Base-by-base conservation (phyloP, 2,329 filamentous ascomycete species). In the Chaetomiaceae sp. region DNA sequence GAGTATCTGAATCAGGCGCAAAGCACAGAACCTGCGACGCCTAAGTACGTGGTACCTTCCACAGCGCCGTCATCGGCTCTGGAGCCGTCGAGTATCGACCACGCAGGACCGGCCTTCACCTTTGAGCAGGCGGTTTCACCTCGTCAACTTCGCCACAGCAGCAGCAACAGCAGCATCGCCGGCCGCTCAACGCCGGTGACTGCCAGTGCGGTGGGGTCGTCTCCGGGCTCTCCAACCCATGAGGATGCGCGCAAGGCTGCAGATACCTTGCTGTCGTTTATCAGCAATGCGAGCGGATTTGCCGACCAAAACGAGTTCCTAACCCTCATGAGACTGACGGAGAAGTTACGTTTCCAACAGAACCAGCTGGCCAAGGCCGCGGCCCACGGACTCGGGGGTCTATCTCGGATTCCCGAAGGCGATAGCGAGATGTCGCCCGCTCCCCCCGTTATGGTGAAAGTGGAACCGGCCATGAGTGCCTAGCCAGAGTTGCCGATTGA, bases 211-310 rank as follows among this genome's bases (percentile, higher is more conserved):
- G 69, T 79, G 30, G 69, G 78, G 50, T 75, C 76, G 33, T 75
- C 79, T 40, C 75, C 83, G 1, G 76, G 67, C 22, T 85, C 84
- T 2, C 86, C 85, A 0, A 88, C 84, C 0, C 86, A 89, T 56
- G 89, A 96, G 57, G 89, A 97, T 63, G 90, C 90, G 4, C 78
- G 86, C 32, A 77, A 81, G 42, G 91, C 90, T 1, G 76, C 94
- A 4, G 84, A 91, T 58, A 82, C 90, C 2, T 79, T 96, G 17
- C 77, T 95, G 62, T 83, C 69, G 50, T 95, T 91, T 61, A 85
- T 96, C 62, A 78, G 88, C 57, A 81, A 82, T 50, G 78, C 85
- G 55, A 79, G 82, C 11, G 83, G 81, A 1, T 77, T 88, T 26
- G 79, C 86, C 14, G 86, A 93, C 59, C 78, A 88, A 38, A 78